phyloP scores from a whole-genome alignment of 176 grass and related monocot genomes.

The Avena atlantica region DNA sequence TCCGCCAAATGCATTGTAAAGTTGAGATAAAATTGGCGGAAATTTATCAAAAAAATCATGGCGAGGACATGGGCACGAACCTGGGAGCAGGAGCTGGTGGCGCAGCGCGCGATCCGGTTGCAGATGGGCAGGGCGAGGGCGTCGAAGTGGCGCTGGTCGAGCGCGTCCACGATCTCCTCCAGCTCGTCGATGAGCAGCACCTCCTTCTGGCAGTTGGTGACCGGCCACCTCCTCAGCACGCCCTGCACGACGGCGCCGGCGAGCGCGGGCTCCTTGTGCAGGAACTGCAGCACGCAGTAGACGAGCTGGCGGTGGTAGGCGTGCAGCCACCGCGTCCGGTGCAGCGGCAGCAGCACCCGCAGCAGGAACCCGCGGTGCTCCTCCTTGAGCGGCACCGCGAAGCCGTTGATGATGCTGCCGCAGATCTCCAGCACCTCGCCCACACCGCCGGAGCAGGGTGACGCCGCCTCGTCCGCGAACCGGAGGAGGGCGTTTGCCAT shows the following conservation, averaged over 20 bases:
- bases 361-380: slow-evolving; percentile 74
- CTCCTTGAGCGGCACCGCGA: slow-evolving; percentile 84
- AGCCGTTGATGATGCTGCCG: slow-evolving; percentile 91
- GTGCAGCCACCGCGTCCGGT: slow-evolving; percentile 53
- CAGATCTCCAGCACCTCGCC: slow-evolving; percentile 88
- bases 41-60: too few relatives aligned
- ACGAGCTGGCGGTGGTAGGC: slow-evolving; percentile 77
- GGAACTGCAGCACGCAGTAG: slow-evolving; percentile 85
- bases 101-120: slow-evolving; percentile 63
- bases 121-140: slow-evolving; percentile 67
- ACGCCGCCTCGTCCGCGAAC: slow-evolving; percentile 53
- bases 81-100: slow-evolving; percentile 81
- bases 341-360: slow-evolving; percentile 82
- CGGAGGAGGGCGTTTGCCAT: slow-evolving; percentile 59
- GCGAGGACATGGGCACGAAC: neutral
- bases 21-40: too few relatives aligned
- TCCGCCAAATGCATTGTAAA: too few relatives aligned
- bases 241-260: slow-evolving; percentile 49
- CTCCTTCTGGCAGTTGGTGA: slow-evolving; percentile 86
- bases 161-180: slow-evolving; percentile 63
- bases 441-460: slow-evolving; percentile 44
- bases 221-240: slow-evolving; percentile 71
- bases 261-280: slow-evolving; percentile 61
- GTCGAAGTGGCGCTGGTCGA: slow-evolving; percentile 49
- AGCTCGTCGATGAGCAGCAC: slow-evolving; percentile 87